phyloP scores from a whole-genome alignment of 805 yeast species.

The Monosporozyma solicola region DNA sequence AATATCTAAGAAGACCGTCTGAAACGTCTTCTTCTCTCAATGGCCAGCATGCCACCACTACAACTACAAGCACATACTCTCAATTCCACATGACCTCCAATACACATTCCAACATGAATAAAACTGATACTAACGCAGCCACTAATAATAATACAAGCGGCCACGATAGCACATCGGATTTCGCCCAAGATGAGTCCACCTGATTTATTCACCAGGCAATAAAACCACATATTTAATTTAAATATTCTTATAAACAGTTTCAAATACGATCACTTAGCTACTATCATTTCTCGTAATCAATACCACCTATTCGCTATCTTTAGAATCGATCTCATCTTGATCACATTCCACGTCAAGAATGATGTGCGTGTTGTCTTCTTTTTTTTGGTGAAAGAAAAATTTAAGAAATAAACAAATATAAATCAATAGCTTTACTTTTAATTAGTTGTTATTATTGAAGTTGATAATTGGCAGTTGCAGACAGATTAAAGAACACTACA shows the following conservation, averaged over 20 bases:
- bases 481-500: neutral
- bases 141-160: neutral
- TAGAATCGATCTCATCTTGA: neutral
- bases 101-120: neutral
- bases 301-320: neutral
- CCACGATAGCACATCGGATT: neutral
- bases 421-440: neutral
- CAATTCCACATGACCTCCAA: neutral
- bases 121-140: neutral
- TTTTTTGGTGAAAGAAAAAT: neutral
- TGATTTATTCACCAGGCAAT: neutral
- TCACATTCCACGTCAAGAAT: neutral
- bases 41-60: neutral
- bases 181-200: neutral
- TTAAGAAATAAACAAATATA: neutral
- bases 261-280: neutral
- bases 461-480: neutral
- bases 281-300: neutral
- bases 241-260: neutral
- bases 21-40: neutral
- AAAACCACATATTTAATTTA: neutral
- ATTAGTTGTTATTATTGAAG: too few species aligned
- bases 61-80: neutral
- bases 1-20: neutral
- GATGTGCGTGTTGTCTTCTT: neutral